Conservation (phyloP, 1,284 basidiomycete species). For the Microbotryum violaceum region DNA sequence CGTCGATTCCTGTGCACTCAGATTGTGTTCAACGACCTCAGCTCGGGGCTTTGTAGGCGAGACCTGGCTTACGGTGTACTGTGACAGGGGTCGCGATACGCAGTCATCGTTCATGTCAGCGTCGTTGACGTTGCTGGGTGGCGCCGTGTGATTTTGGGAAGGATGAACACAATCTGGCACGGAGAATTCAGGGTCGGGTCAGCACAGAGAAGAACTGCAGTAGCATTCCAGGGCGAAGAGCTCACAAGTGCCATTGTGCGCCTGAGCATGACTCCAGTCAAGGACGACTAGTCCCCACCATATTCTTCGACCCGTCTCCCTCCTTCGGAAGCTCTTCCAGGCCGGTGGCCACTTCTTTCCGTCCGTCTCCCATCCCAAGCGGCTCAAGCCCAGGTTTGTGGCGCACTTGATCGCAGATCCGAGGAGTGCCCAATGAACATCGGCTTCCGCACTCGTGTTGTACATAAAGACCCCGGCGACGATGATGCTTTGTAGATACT, state of each 20-base stretch:
- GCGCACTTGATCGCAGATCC: constrained; percentile 36
- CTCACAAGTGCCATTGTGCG: background rate
- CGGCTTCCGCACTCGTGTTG: constrained; percentile 36
- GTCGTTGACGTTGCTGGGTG: background rate
- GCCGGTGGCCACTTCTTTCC: constrained; percentile 16
- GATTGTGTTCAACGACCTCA: constrained; percentile 3
- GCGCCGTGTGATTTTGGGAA: background rate
- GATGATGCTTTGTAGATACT: constrained; percentile 36
- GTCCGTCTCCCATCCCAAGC: constrained; percentile 12
- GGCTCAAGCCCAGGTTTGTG: constrained; percentile 25
- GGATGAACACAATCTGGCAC: constrained; percentile 3
- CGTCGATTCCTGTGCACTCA: constrained; percentile 31
- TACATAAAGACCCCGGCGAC: constrained; percentile 38
- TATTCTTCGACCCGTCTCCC: constrained; percentile 36
- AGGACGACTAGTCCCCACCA: constrained; percentile 36
- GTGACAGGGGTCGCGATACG: background rate
- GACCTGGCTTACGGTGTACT: constrained; percentile 1
- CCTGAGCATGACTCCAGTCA: constrained; percentile 4
- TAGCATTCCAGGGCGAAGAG: background rate
- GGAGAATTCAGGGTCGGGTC: background rate
- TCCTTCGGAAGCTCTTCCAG: constrained; percentile 28
- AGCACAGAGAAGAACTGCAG: background rate
- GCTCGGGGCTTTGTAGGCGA: background rate
- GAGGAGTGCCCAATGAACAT: constrained; percentile 36
- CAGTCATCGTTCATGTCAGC: background rate